phyloP scores from a whole-genome alignment of 495 filamentous ascomycete genomes.

The Aspergillus egyptiacus region DNA sequence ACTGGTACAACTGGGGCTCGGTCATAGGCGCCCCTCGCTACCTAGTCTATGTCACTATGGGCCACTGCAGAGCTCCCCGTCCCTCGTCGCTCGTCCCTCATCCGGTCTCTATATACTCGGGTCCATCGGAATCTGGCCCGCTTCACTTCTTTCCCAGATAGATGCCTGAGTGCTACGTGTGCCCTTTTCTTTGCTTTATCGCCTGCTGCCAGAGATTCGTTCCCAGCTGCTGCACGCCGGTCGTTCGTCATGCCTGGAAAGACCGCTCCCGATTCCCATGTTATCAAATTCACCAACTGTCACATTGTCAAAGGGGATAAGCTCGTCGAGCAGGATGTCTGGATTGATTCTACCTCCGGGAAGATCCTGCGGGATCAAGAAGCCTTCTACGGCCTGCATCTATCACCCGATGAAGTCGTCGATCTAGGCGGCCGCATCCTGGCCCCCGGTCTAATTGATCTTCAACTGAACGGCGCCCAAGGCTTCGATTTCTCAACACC shows the following conservation, averaged over 20 bases:
- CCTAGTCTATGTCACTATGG: conserved; percentile 3
- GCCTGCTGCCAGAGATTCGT: neutral
- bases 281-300: conserved; percentile 82
- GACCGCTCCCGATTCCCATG: conserved; percentile 35
- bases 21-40: neutral
- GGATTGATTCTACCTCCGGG: conserved; percentile 68
- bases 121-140: neutral
- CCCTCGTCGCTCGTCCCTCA: neutral
- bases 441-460: conserved; percentile 76
- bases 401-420: conserved; percentile 48
- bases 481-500: conserved; percentile 82
- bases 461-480: conserved; percentile 79
- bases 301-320: conserved; percentile 56
- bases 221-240: neutral
- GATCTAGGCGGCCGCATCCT: conserved; percentile 74
- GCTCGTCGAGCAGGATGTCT: conserved; percentile 67
- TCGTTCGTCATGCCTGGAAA: conserved; percentile 33
- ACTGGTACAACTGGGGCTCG: neutral
- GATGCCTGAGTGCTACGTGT: neutral
- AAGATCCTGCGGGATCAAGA: conserved; percentile 71
- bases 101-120: neutral
- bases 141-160: neutral
- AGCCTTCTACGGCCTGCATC: conserved; percentile 64
- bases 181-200: neutral
- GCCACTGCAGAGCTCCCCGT: neutral